These are phyloP conservation scores for Parachaetomium inaequale DNA, from an alignment of 495 filamentous ascomycete genomes.

Conservation along the genomic window DNA sequence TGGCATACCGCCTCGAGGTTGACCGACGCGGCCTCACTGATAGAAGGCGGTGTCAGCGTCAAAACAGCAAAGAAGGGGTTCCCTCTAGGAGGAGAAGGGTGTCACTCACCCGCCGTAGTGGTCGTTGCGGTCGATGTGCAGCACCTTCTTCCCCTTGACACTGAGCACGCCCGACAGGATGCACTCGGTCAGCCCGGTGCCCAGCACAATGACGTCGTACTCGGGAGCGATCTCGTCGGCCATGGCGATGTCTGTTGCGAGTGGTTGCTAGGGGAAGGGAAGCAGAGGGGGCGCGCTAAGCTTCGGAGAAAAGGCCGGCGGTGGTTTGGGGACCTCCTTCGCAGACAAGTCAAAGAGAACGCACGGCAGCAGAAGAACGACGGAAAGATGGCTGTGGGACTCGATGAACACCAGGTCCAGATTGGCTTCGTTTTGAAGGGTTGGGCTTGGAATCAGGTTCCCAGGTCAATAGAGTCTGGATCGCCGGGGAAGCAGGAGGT, in stretches of 20 bases:
- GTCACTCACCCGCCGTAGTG: constrained; percentile 90
- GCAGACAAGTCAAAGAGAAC: background rate
- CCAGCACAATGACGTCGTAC: constrained; percentile 97
- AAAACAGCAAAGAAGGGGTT: background rate
- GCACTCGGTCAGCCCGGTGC: constrained; percentile 97
- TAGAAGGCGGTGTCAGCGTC: constrained; percentile 29
- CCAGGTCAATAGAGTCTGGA: constrained; percentile 4
- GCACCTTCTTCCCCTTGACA: constrained; percentile 97
- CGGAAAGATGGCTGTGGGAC: background rate
- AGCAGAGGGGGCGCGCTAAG: background rate
- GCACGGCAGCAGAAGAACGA: background rate
- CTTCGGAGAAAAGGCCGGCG: background rate
- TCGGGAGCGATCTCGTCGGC: constrained; percentile 97
- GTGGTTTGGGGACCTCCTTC: background rate
- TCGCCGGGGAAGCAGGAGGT: background rate
- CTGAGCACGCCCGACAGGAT: constrained; percentile 96
- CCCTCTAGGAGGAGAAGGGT: background rate
- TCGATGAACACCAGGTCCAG: constrained; percentile 10
- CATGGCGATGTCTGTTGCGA: constrained; percentile 19
- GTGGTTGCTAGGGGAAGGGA: background rate
- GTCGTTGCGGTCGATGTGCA: constrained; percentile 98
- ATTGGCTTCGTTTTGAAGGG: background rate
- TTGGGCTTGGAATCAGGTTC: constrained; percentile 19
- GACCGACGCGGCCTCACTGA: constrained; percentile 85
- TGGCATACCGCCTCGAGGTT: constrained; percentile 81